A percentile compares a stretch with the other conserved stretches of the same genome.
phyloP scores from a whole-genome alignment of 2,329 filamentous ascomycete species.

The Nothophoma quercina region DNA sequence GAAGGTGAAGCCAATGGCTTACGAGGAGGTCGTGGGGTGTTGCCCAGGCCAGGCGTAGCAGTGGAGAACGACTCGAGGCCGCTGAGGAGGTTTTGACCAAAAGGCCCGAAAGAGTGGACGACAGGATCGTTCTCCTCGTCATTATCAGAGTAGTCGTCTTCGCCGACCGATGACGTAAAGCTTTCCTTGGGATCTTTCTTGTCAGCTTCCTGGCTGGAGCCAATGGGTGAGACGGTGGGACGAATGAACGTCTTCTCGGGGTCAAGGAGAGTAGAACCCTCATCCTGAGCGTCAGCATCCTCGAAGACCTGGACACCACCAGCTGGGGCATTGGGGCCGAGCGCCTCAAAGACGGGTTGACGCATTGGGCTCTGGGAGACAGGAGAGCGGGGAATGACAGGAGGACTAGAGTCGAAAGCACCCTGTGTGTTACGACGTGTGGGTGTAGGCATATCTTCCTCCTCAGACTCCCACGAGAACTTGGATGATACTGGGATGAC shows the following conservation, averaged over 20 bases:
- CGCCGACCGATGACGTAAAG: conserved; percentile 39
- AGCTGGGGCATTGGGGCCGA: conserved; percentile 40
- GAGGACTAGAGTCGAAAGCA: conserved; percentile 66
- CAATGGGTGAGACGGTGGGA: conserved; percentile 33
- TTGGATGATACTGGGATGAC: conserved; percentile 63
- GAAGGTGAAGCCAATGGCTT: conserved; percentile 41
- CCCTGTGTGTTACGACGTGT: conserved; percentile 47
- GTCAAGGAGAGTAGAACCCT: conserved; percentile 30
- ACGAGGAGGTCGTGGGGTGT: conserved; percentile 34
- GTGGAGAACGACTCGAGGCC: conserved; percentile 80
- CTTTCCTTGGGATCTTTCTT: conserved; percentile 34
- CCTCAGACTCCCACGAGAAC: conserved; percentile 58
- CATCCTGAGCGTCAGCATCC: conserved; percentile 45
- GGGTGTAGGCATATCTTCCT: conserved; percentile 61
- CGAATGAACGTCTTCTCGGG: conserved; percentile 43
- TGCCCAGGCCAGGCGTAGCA: conserved; percentile 61
- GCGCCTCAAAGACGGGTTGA: conserved; percentile 52
- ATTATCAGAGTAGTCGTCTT: conserved; percentile 72
- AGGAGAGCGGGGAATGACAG: conserved; percentile 74
- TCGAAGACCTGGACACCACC: conserved; percentile 49
- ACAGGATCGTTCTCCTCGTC: conserved; percentile 96
- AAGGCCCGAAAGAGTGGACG: conserved; percentile 89
- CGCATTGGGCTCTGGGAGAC: conserved; percentile 73
- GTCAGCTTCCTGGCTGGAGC: conserved; percentile 26
- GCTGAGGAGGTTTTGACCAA: conserved; percentile 83